Conservation (phyloP, 192 early-diverging fungal species). For the Gryganskiella cystojenkinii region DNA sequence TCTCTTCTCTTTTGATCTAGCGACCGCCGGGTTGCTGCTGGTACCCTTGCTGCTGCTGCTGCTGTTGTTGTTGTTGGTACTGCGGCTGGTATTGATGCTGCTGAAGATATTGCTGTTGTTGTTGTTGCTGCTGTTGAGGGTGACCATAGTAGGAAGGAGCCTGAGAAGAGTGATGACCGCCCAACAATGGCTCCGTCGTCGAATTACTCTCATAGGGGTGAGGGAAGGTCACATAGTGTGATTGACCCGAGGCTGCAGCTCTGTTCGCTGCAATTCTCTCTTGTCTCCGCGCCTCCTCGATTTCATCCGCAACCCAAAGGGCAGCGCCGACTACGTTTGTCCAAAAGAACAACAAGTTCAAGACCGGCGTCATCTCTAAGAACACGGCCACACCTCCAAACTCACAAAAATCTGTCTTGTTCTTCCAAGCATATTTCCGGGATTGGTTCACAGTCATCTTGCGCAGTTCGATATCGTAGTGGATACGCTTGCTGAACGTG, state of each 20-base stretch:
- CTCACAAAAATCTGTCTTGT: constrained; percentile 40
- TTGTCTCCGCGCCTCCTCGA: constrained; percentile 55
- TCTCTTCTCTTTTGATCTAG: neutral
- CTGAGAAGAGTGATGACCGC: too few species aligned
- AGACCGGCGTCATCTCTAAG: constrained; percentile 70
- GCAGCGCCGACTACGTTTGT: constrained; percentile 70
- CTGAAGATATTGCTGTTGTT: neutral
- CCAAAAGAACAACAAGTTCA: constrained; percentile 73
- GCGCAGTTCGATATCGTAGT: constrained; percentile 65
- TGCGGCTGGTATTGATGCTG: neutral
- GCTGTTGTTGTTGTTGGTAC: neutral
- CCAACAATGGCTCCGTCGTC: constrained; percentile 37
- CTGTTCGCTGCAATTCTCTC: constrained; percentile 30
- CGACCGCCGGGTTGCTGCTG: neutral
- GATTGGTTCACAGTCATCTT: constrained; percentile 56
- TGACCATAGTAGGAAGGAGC: too few species aligned
- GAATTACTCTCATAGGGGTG: constrained; percentile 37
- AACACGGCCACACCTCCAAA: constrained; percentile 66
- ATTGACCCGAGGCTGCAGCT: constrained; percentile 12
- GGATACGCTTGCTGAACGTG: constrained; percentile 58
- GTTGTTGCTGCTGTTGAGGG: neutral
- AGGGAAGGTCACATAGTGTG: constrained; percentile 51
- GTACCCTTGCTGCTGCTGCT: neutral
- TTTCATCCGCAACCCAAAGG: constrained; percentile 72
- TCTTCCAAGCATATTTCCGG: constrained; percentile 58